phyloP scores from a whole-genome alignment of 2,329 filamentous ascomycete species.

The Xylaria polymorpha region DNA sequence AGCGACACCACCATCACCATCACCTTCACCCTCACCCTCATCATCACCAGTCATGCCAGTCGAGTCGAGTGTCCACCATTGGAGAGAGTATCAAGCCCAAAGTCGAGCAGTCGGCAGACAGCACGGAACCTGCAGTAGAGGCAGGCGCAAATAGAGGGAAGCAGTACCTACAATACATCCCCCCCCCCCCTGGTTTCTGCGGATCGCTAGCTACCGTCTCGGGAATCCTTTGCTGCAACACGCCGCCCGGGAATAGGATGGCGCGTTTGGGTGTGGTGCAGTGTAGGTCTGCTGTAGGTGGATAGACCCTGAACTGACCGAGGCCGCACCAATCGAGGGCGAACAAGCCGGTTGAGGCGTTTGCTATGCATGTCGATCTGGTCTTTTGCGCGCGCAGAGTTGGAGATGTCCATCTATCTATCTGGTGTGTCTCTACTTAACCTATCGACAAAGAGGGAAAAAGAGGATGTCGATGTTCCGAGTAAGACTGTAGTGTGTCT shows the following conservation, averaged over 20 bases:
- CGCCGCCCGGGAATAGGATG: conserved; percentile 21
- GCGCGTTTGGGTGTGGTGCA: background rate
- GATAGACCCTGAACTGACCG: conserved; percentile 31
- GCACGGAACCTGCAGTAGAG: conserved; percentile 7
- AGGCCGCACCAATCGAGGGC: conserved; percentile 17
- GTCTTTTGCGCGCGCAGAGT: conserved; percentile 1
- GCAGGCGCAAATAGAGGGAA: conserved; percentile 5
- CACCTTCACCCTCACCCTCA: too few relatives aligned
- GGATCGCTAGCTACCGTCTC: conserved; percentile 33
- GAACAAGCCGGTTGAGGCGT: conserved; percentile 20
- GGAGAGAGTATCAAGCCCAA: background rate
- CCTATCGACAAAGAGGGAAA: conserved; percentile 3
- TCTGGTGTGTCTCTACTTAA: background rate
- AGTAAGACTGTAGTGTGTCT: background rate
- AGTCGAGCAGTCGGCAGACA: conserved; percentile 19
- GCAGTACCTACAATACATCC: conserved; percentile 7
- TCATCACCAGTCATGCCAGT: background rate
- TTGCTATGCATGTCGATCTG: conserved; percentile 29
- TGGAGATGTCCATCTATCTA: background rate
- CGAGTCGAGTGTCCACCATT: background rate
- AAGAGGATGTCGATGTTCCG: conserved; percentile 1
- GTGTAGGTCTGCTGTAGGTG: conserved; percentile 2
- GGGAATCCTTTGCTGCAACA: conserved; percentile 37
- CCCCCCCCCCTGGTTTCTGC: conserved; percentile 11
- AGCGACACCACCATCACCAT: conserved; percentile 13